phyloP scores from a whole-genome alignment of 495 filamentous ascomycete species.

The Trichoderma erinaceum region DNA sequence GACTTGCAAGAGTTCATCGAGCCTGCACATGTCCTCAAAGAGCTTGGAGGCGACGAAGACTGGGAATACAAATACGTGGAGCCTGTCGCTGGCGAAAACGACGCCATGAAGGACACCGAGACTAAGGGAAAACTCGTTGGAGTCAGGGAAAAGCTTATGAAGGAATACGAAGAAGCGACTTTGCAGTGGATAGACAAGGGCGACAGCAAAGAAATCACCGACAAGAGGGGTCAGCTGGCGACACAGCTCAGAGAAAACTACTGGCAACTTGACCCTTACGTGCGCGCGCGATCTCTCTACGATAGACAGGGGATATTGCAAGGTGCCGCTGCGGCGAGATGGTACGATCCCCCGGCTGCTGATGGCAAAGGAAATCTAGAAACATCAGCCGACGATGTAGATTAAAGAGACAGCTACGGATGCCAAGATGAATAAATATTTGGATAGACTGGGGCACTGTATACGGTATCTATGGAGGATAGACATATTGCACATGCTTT shows the following conservation, averaged over 20 bases:
- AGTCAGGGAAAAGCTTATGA: conserved; percentile 54
- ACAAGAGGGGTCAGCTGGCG: conserved; percentile 48
- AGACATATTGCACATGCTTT: neutral
- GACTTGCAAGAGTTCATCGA: conserved; percentile 77
- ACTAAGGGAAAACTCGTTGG: conserved; percentile 54
- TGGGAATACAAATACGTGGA: conserved; percentile 79
- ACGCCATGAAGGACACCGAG: conserved; percentile 58
- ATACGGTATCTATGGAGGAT: neutral
- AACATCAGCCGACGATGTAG: conserved; percentile 48
- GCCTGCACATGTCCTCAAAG: conserved; percentile 62
- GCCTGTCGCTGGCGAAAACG: conserved; percentile 66
- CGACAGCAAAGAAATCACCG: conserved; percentile 33
- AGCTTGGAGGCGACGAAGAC: conserved; percentile 75
- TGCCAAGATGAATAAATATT: conserved; percentile 5
- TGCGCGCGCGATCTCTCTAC: conserved; percentile 66
- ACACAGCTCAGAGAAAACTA: conserved; percentile 65
- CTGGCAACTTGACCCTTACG: conserved; percentile 75
- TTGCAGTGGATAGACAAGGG: conserved; percentile 58
- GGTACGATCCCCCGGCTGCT: conserved; percentile 37
- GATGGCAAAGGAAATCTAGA: conserved; percentile 28
- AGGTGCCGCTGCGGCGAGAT: conserved; percentile 27
- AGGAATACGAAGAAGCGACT: conserved; percentile 64
- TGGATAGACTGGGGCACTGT: neutral
- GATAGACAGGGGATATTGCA: conserved; percentile 66
- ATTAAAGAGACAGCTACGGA: conserved; percentile 29